Percentiles rank a stretch among this genome's conserved stretches.
Evolutionary conservation across 2,329 filamentous ascomycete species (phyloP).

Genomic region (Fusarium incarnatum): DNA sequence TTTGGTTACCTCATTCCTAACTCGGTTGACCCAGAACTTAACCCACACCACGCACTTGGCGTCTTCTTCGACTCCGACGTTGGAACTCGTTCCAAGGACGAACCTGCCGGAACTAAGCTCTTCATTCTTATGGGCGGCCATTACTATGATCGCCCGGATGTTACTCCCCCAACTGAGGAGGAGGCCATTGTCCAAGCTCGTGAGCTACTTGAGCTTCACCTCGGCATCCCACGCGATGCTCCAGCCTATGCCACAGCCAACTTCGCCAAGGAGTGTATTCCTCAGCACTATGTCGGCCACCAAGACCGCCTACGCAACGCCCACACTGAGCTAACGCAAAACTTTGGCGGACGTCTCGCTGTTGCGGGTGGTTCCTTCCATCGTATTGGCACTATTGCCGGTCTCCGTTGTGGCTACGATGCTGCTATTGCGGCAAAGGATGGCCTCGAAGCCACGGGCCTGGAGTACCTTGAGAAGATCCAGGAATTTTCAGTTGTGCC

Average conservation of each 20-base stretch:
- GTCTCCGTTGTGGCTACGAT: slow-evolving; percentile 60
- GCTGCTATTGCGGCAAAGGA: slow-evolving; percentile 40
- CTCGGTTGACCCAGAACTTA: slow-evolving; percentile 74
- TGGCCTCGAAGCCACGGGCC: slow-evolving; percentile 46
- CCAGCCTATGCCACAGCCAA: slow-evolving; percentile 71
- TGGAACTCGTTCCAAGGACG: slow-evolving; percentile 62
- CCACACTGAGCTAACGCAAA: slow-evolving; percentile 63
- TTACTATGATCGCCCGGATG: slow-evolving; percentile 73
- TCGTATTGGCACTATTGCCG: slow-evolving; percentile 62
- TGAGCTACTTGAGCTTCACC: slow-evolving; percentile 76
- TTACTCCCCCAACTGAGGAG: slow-evolving; percentile 66
- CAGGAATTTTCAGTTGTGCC: slow-evolving; percentile 44
- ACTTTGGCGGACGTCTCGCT: slow-evolving; percentile 72
- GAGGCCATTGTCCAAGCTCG: slow-evolving; percentile 78
- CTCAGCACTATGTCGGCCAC: slow-evolving; percentile 90
- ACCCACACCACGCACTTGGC: slow-evolving; percentile 86
- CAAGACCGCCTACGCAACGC: slow-evolving; percentile 68
- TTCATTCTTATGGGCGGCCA: slow-evolving; percentile 97
- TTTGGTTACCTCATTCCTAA: slow-evolving; percentile 94
- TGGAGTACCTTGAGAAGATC: slow-evolving; percentile 45
- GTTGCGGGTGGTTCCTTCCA: slow-evolving; percentile 70
- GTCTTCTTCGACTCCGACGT: slow-evolving; percentile 90
- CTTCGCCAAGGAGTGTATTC: slow-evolving; percentile 78
- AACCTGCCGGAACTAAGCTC: slow-evolving; percentile 78
- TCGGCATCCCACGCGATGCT: slow-evolving; percentile 71